Conservation (phyloP, 352 stramenopile genomes). For the Thraustochytrium striatum region DNA sequence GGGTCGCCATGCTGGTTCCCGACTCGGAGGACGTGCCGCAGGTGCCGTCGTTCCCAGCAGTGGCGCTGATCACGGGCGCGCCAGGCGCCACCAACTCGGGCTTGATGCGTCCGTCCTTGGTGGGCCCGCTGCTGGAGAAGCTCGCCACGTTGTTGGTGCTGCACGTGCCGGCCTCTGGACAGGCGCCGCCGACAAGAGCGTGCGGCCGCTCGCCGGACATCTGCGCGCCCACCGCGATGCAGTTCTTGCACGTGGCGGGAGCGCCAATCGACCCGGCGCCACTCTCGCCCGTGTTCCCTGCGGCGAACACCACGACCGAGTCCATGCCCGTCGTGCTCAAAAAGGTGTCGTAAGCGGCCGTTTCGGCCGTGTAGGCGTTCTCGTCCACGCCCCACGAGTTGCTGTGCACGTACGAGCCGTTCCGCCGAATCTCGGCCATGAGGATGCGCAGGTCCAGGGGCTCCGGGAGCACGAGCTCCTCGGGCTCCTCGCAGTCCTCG, state of each 20-base stretch:
- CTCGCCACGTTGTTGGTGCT: slow-evolving; percentile 63
- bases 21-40: slow-evolving; percentile 12
- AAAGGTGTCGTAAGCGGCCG: slow-evolving; percentile 66
- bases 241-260: slow-evolving; percentile 70
- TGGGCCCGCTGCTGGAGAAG: slow-evolving; percentile 69
- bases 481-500: no score
- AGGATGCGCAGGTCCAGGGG: no score
- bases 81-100: slow-evolving; percentile 72
- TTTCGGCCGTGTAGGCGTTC: background rate
- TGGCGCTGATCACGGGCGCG: slow-evolving; percentile 40
- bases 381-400: slow-evolving; percentile 55
- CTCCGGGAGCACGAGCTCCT: no score
- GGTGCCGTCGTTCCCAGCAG: background rate
- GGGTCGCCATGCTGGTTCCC: slow-evolving; percentile 74
- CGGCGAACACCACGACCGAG: slow-evolving; percentile 72
- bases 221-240: slow-evolving; percentile 68
- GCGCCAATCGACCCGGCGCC: slow-evolving; percentile 61
- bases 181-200: slow-evolving; percentile 51
- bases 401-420: slow-evolving; percentile 46
- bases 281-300: slow-evolving; percentile 73
- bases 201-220: slow-evolving; percentile 55
- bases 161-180: background rate
- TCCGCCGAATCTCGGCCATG: no score
- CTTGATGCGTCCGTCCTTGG: slow-evolving; percentile 67
- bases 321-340: slow-evolving; percentile 73